Base-by-base conservation (phyloP, 805 yeast genomes). In the Komagataella pastoris region DNA sequence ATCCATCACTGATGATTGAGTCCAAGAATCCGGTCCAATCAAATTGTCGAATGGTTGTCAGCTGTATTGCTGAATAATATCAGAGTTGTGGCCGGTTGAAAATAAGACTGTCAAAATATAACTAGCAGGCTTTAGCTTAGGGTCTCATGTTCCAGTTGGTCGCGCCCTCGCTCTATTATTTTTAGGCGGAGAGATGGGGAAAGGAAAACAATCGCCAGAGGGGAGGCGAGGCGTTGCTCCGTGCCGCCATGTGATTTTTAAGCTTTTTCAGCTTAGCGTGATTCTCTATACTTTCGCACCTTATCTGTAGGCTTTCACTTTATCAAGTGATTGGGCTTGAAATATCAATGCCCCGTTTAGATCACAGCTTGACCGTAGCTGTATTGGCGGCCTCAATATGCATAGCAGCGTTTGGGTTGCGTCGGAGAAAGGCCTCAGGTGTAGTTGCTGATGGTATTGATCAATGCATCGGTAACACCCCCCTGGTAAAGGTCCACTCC, bases 401-500 rank as follows among this genome's bases (percentile, higher is more conserved):
- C n/a, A 8, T 30, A 30, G 40, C 40, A 10, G 14, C 14, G 14
- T 30, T 30, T 30, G 40, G 40, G 5, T 14, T 30, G 14, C 40
- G 40, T 14, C 40, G 40, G 14, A 30, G 14, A 12, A 30, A 30
- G 40, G n/a, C 1, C 14, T 30, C 40, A 30, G 40, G 40, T 5
- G 40, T 30, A 5, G 47, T 65, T 14, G 57, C 62, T 4, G 40
- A 44, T 14, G 47, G 47, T 12, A 44, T 44, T 17, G 47, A 44
- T 2, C 88, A 85, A 12, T 75, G 89, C 17, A 88, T 91, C 18
- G 99, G 99, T 0, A 81, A 89, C 64, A 91, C 99, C 1, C 97
- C 96, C 1, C 61, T 91, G 65, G 81, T 91, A 17, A 76, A 77
- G 55, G 75, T 91, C 48, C 75, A 77, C 56, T 83, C 95, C 0